These are phyloP conservation scores for Globisporangium camurandrum DNA, from an alignment of 352 stramenopile genomes.

Conservation along the genomic window DNA sequence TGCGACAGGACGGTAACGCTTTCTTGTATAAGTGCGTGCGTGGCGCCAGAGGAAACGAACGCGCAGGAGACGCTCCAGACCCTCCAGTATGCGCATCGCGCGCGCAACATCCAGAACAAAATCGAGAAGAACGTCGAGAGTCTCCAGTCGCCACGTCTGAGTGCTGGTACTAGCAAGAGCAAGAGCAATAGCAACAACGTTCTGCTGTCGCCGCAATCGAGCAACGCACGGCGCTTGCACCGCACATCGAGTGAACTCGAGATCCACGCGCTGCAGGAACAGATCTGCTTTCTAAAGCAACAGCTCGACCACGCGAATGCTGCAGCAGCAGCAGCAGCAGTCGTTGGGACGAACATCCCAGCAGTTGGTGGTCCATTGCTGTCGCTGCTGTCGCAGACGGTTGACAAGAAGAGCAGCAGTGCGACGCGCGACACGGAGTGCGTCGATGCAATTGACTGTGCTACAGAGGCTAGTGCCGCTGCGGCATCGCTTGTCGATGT, in stretches of 20 bases:
- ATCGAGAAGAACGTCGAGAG: constrained; percentile 51
- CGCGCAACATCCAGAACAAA: constrained; percentile 73
- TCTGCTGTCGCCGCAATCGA: constrained; percentile 2
- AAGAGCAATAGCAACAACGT: background rate
- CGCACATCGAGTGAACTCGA: constrained; percentile 29
- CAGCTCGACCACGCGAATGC: constrained; percentile 20
- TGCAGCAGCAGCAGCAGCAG: constrained; percentile 1
- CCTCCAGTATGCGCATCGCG: constrained; percentile 68
- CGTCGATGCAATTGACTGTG: background rate
- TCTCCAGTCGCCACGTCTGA: constrained; percentile 1
- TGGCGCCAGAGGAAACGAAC: constrained; percentile 45
- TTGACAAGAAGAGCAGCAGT: constrained; percentile 1
- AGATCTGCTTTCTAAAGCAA: constrained; percentile 31
- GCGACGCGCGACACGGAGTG: background rate
- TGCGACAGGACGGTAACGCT: background rate
- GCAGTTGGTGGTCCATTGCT: background rate
- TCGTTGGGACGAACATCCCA: constrained; percentile 8
- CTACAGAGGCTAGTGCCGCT: no score
- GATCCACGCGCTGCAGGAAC: constrained; percentile 32
- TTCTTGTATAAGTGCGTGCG: constrained; percentile 42
- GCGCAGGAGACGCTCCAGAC: constrained; percentile 56
- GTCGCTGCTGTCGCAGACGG: background rate
- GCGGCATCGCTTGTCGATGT: background rate
- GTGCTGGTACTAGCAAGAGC: constrained; percentile 2
- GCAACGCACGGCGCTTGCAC: constrained; percentile 5